Base-by-base conservation (phyloP, 192 early-diverging fungal genomes). In the Podila horticola region DNA sequence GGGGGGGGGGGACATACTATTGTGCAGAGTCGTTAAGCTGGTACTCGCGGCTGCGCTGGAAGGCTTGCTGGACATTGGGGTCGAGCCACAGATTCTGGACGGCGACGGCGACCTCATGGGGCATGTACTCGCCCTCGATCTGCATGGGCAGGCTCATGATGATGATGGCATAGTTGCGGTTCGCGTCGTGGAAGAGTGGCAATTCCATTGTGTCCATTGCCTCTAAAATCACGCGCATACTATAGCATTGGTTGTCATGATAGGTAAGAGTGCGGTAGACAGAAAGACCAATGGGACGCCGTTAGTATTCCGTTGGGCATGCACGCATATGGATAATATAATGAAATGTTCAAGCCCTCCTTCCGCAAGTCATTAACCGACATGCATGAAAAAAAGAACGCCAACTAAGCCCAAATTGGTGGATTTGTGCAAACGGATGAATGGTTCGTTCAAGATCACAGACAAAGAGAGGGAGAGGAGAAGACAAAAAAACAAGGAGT, bases 11-110 rank as follows among this genome's bases (percentile, higher is more conserved):
- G 24, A 87, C 91, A 75, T 83, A 94, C 93, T 99, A 99, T 82
- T 90, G 87, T 38, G 97, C 95, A 30, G 96, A 98, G 83, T 99
- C 97, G 84, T 98, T 98, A 50, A 99, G 85, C 88, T 99, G 97
- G 82, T 93, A 99, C 87, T 99, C 97, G 66, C 93, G 86, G 8
- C 92, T 91, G 66, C 97, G 88, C 30, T 83, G 82, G 72, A 97
- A 94, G 71, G 93, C 93, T 58, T 91, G 90, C 67, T 91, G 90
- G 45, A 98, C 93, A 50, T 93, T 95, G 45, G 76, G 83, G 88
- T 99, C 97, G 22, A 82, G 69, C 96, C 97, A 97, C 50, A 99
- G 86, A 71, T 86, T 82, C 76, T 91, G 90, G 62, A 99, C 89
- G 13, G 97, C 96, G 15, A 77, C 82, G 4, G 94, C 90, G 28